Base-by-base conservation (phyloP, 371 early-diverging fungal genomes). In the Rhizopus stolonifer region DNA sequence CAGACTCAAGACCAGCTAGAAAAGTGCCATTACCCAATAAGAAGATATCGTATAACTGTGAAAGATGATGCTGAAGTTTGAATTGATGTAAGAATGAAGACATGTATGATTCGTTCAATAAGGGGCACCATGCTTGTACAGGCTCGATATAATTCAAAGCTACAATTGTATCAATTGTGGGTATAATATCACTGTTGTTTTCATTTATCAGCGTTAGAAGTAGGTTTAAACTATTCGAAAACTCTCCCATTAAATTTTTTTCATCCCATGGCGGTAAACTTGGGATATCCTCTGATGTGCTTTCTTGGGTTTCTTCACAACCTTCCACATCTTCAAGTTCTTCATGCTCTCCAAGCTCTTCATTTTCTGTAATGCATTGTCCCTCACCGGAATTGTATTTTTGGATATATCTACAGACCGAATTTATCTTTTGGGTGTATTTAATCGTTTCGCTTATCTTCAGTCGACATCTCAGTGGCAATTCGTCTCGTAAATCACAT, bases 41-140 rank as follows among this genome's bases (percentile, higher is more conserved):
- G 31, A 69, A 61, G 40, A 67, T 72, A 1, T 70, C 64, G 22
- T 67, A 62, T 19, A 80, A 61, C 22, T 69, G 26, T 1, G 54
- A 54, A 1, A 79, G 45, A 45, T 82, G 79, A 6, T 61, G 71
- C 54, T 72, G 46, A 19, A 78, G 63, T 34, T 72, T 64, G 52
- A 78, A 60, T 34, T 77, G 64, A 42, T 72, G 61, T 15, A 77
- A 61, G 50, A 77, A 79, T 8, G 71, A 65, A 6, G 69, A 61
- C 71, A 82, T 59, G 34, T 74, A 69, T 19, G 73, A 80, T 11
- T 69, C 70, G 45, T 74, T 74, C 3, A 82, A 53, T 15, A 79
- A 31, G 4, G 73, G 73, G n/a, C 69, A 67, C 55, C 75, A 73
- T 10, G 56, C 42, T 7, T 54, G 43, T 25, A 82, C 54, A 1